Conservation (phyloP, 257 asterid genomes). For the Penstemon davidsonii region DNA sequence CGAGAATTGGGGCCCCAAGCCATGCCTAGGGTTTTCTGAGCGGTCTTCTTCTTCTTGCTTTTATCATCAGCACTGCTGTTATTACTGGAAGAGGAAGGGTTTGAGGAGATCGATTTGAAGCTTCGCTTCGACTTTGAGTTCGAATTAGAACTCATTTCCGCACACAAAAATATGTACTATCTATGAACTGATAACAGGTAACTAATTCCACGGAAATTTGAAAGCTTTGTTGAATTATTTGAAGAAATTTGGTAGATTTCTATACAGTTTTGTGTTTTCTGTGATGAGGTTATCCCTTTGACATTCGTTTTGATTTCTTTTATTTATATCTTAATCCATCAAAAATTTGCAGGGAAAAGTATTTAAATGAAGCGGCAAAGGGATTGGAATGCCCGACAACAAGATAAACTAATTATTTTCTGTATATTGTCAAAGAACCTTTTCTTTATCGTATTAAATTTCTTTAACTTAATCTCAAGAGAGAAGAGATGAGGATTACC, state of each 20-base stretch:
- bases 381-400: not conserved
- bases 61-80: constrained; percentile 34
- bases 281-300: not conserved
- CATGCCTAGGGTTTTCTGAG: constrained; percentile 80
- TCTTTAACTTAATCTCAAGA: too few relatives aligned
- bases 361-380: constrained; percentile 29
- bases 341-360: constrained; percentile 19
- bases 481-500: too few relatives aligned
- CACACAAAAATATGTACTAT: too few relatives aligned
- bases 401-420: too few relatives aligned
- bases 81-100: constrained; percentile 42
- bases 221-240: not conserved
- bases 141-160: constrained; percentile 49
- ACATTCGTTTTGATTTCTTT: too few relatives aligned
- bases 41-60: constrained; percentile 51
- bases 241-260: not conserved
- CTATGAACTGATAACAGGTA: not conserved
- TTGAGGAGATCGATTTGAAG: constrained; percentile 50
- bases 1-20: constrained; percentile 89
- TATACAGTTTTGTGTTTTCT: not conserved
- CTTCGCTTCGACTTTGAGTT: constrained; percentile 58
- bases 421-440: too few relatives aligned
- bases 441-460: too few relatives aligned
- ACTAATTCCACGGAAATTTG: not conserved
- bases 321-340: too few relatives aligned